Conservation (phyloP, 2,329 filamentous ascomycete species). For the Epichloe amarillans region DNA sequence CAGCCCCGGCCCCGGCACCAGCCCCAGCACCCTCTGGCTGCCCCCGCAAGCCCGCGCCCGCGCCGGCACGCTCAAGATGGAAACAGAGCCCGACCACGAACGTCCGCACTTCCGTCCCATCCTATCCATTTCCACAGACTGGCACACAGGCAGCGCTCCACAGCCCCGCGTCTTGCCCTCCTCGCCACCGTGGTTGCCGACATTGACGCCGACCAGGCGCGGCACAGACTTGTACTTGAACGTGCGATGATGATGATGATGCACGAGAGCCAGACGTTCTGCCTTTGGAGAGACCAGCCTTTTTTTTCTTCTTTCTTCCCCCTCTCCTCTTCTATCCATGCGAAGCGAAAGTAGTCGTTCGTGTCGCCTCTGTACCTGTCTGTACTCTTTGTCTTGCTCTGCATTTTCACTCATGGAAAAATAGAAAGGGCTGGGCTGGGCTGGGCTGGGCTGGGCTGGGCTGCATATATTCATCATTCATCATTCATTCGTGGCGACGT, state of each 20-base stretch:
- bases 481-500: no score
- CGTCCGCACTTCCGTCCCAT: no score
- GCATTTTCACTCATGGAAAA: no score
- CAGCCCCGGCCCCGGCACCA: neutral
- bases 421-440: no score
- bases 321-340: no score
- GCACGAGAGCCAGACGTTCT: neutral
- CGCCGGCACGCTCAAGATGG: neutral
- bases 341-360: no score
- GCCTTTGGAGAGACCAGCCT: no score
- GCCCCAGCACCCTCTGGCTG: conserved; percentile 5
- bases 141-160: neutral
- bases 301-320: rapidly evolving
- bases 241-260: conserved; percentile 26
- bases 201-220: conserved; percentile 51
- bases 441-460: no score
- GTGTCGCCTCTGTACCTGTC: no score
- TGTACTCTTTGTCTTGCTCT: no score
- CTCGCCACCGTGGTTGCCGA: conserved; percentile 30
- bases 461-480: no score
- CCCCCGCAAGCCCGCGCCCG: conserved; percentile 5
- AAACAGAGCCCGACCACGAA: conserved; percentile 5
- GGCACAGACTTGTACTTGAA: conserved; percentile 52
- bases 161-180: no score
- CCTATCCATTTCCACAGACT: conserved; percentile 16